Base-by-base conservation (phyloP, 2,329 filamentous ascomycete genomes). In the Fusarium sp. region DNA sequence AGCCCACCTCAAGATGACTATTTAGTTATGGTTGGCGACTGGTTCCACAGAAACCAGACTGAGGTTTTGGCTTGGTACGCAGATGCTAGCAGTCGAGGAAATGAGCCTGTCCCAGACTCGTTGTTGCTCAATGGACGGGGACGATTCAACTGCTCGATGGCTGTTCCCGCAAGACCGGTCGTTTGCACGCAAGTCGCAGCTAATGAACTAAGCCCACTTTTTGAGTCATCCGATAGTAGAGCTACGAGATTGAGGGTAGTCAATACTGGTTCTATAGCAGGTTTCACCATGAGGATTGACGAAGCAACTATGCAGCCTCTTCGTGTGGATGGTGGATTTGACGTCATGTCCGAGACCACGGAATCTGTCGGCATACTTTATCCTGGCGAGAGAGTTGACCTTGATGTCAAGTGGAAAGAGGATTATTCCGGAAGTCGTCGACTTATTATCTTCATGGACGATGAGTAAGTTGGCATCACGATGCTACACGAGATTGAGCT, bases 21-120 rank as follows among this genome's bases (percentile, higher is more conserved):
- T 7, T 2, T 63, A 1, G 11, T 63, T 2, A 63, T 56, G 48
- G 7, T 48, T 4, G 9, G 42, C 0, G 60, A 63, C 0, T 63
- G 58, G 60, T 63, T 63, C 11, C 60, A 63, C 8, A 31, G 8
- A 1, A 48, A 49, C 0, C 58, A 63, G 13, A 48, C 31, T 0
- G 42, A 56, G 13, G 60, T 63, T 0, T 4, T 63, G 13, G 8
- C 22, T 6, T 63, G 58, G 58, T 63, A 38, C 40, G 49, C 60
- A 1, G 60, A 63, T 28, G 31, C 60, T 1, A 48, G 49, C 3
- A 63, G 58, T 13, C 48, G 60, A 14, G 60, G 60, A 2, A 63
- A 63, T 7, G 60, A 63, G 8, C 58, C 60, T 0, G 60, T 63
- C 2, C 60, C 60, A 38, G 60, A 63, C 17, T 63, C 60, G 0